phyloP scores from a whole-genome alignment of 148 eudicot genomes.

The Talinum fruticosum region DNA sequence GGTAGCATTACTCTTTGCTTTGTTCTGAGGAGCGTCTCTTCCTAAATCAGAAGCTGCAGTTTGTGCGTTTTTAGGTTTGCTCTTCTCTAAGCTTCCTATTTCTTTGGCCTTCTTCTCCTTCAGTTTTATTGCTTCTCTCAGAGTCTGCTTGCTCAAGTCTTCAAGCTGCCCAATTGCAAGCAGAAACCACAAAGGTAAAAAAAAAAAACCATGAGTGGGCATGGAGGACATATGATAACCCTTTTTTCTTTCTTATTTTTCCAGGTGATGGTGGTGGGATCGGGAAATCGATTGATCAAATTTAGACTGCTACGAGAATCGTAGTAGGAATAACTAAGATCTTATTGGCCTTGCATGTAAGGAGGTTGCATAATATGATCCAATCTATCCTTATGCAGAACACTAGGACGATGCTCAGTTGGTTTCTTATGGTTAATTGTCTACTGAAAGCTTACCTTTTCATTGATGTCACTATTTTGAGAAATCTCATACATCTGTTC shows the following conservation, averaged over 20 bases:
- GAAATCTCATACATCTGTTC: slow-evolving; percentile 79
- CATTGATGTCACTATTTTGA: slow-evolving; percentile 66
- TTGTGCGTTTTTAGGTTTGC: slow-evolving; percentile 46
- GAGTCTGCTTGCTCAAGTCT: slow-evolving; percentile 51
- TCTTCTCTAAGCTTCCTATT: slow-evolving; percentile 42
- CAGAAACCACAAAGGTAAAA: slow-evolving; percentile 2
- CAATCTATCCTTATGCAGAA: no score
- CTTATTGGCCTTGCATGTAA: no score
- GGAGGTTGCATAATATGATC: no score
- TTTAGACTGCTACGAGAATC: no score
- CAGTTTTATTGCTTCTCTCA: slow-evolving; percentile 53
- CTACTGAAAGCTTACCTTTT: slow-evolving; percentile 45
- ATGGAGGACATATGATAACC: not conserved
- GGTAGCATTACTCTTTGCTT: slow-evolving; percentile 44
- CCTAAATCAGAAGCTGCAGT: slow-evolving; percentile 40
- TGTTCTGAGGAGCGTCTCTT: slow-evolving; percentile 36
- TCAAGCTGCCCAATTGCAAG: slow-evolving; percentile 43
- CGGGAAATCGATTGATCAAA: not conserved
- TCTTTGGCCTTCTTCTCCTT: slow-evolving; percentile 56
- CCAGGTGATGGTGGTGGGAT: not conserved
- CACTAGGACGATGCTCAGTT: no score
- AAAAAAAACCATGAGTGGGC: not conserved
- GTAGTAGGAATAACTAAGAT: no score
- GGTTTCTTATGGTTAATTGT: not conserved
- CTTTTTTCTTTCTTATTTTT: no score